Evolutionary conservation across 345 rosid species (phyloP), one percentile per base, ranked within the genome.

Genomic region (Cardamine resedifolia): DNA sequence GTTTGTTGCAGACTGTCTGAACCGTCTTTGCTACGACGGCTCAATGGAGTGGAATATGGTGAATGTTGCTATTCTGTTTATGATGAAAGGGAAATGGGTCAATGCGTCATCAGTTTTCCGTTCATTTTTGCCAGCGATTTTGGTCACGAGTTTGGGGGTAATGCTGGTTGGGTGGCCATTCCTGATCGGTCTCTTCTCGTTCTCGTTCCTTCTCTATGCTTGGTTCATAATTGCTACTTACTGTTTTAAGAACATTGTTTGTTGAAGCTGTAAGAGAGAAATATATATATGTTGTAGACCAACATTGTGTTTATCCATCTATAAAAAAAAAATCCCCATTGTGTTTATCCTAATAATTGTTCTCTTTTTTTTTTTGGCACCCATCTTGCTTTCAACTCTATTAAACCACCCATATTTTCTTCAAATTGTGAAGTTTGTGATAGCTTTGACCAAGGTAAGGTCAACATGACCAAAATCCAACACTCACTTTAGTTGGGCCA

Each of bases 1-100:
- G 0, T 92, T 90, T 39, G 91, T 80, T 10, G 96, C 98, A 18
- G 71, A 86, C 76, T 92, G 86, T 78, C 66, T 96, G 56, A 96
- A 90, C 74, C 88, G 96, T 33, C 78, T 92, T 21, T 83, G 92
- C 71, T 90, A 85, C 38, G 77, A 78, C 0, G 88, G 88, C 39
- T 88, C 91, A 0, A 90, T 88, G 94, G 83, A 73, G 53, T 96
- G 99, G 98, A 92, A 92, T 79, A 87, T 92, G 99, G 58, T 90
- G 68, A 81, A 79, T 70, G 92, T 86, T 58, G 96, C 94, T 0
- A 77, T 71, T 19, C 80, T 92, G 2, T 51, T 96, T 9, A 76
- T 92, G 71, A 59, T 73, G 1, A 85, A 82, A 70, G 99, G 98
- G 57, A 83, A 52, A 12, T 96, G 99, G 99, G 68, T 87, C 49